Conservation (phyloP, 176 grass and related monocot species). For the Tillandsia fasciculata region DNA sequence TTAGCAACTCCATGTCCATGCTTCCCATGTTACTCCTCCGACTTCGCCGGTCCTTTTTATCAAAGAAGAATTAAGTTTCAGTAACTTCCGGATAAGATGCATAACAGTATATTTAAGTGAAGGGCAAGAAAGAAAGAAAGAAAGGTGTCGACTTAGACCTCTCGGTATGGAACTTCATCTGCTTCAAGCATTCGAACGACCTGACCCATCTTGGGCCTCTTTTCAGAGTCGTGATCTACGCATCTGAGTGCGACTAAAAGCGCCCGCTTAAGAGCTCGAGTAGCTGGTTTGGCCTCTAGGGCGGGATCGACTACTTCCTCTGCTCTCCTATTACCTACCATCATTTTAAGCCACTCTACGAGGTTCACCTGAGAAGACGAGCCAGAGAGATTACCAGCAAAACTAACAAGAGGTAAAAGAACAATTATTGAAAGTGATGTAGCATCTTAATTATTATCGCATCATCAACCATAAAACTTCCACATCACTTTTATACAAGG, state of each 20-base stretch:
- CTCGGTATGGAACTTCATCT: slow-evolving; percentile 65
- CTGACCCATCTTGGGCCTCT: slow-evolving; percentile 81
- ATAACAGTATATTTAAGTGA: background rate
- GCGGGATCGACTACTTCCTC: slow-evolving; percentile 71
- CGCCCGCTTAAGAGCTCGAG: slow-evolving; percentile 49
- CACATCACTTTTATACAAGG: too few species aligned
- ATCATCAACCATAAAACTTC: too few species aligned
- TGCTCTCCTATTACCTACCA: slow-evolving; percentile 59
- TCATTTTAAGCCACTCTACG: slow-evolving; percentile 85
- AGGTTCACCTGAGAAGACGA: slow-evolving; percentile 51
- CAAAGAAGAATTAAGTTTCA: background rate
- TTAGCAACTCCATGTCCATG: slow-evolving; percentile 30
- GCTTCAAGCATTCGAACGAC: slow-evolving; percentile 76
- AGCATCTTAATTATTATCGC: too few species aligned
- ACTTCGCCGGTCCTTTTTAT: slow-evolving; percentile 37
- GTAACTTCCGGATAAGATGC: slow-evolving; percentile 16
- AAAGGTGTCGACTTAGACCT: slow-evolving; percentile 36
- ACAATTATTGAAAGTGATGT: too few species aligned
- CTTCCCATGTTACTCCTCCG: slow-evolving; percentile 21
- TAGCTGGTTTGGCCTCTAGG: slow-evolving; percentile 42
- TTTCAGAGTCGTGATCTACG: slow-evolving; percentile 78
- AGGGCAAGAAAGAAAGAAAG: slow-evolving; percentile 8
- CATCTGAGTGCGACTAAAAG: slow-evolving; percentile 58
- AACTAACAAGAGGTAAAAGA: background rate
- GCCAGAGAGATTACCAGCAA: slow-evolving; percentile 1